Base-by-base conservation (phyloP, 208 protist genomes). In the Balamuthia mandrillaris region DNA sequence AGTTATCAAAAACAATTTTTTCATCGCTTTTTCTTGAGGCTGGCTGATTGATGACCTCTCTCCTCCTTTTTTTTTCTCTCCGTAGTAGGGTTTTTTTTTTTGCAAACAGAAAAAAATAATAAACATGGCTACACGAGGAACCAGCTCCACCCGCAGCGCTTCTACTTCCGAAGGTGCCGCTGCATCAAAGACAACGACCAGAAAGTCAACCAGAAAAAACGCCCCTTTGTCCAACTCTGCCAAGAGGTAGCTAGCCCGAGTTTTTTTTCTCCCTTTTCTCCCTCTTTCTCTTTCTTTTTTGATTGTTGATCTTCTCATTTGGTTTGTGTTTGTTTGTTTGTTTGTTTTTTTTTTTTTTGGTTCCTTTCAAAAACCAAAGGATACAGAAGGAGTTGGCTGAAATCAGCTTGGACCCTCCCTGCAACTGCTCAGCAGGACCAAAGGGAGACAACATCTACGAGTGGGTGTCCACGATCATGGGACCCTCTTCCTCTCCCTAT, bases 401-500 rank as follows among this genome's bases (percentile, higher is more conserved):
- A 60, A 87, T 92, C 12, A 86, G 68, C 24, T 33, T 86, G 18
- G 90, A 92, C 33, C 90, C 90, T 21, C 90, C 90, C 9, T 81
- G 83, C 58, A 88, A 88, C 81, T 91, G 88, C 49, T 83, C 79
- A n/a, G 91, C 90, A 41, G 88, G 90, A 21, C 89, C 89, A 6
- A 86, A 88, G 18, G 88, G 88, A 37, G 90, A 93, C 68, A 90
- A 91, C 68, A 35, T 93, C n/a, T 89, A 84, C 60, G 86, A 92
- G 52, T 94, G 91, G 91, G 65, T 85, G 14, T 74, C 92, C 5
- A 96, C 94, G 56, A 96, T 97, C 66, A 91, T 96, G 79, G 94
- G 95, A 12, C 94, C 94, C 39, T 27, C 75, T 4, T 90, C 88
- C 31, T 92, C 89, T 31, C 94, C 94, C 1, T 96, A 95, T 82